Evolutionary conservation across 352 stramenopile species (phyloP).

Genomic region (Globisporangium polare): DNA sequence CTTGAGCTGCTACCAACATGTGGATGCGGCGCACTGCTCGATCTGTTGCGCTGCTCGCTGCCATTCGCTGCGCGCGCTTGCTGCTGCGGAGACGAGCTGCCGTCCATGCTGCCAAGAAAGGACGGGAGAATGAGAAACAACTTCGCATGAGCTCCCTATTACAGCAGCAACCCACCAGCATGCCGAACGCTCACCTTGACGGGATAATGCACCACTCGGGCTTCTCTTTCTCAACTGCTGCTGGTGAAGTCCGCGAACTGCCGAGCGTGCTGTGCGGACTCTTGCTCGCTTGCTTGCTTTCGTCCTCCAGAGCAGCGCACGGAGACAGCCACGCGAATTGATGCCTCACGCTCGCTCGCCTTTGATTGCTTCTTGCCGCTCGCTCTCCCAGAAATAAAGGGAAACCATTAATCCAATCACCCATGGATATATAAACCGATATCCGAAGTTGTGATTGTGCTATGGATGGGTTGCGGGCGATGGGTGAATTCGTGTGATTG

Average conservation of each 20-base stretch:
- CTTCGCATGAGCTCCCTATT: neutral
- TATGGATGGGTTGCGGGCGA: no score
- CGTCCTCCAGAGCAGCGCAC: neutral
- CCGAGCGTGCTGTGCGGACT: neutral
- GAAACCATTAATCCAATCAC: neutral
- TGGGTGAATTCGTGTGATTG: neutral
- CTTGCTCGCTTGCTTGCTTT: neutral
- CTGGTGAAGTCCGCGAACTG: neutral
- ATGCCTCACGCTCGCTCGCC: neutral
- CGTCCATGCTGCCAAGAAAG: conserved; percentile 6
- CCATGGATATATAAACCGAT: neutral
- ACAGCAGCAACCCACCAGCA: neutral
- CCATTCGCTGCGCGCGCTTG: neutral
- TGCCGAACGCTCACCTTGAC: neutral
- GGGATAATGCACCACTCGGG: neutral
- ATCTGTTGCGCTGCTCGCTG: conserved; percentile 6
- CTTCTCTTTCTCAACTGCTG: neutral
- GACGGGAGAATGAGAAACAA: neutral
- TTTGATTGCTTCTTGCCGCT: neutral
- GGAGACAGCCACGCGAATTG: neutral
- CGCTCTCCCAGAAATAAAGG: neutral
- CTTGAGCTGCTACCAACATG: neutral
- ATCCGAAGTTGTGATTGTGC: neutral
- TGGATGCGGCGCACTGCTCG: neutral
- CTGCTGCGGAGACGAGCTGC: conserved; percentile 13